Conservation (phyloP, 2,329 filamentous ascomycete species). For the Aspergillus proliferans region DNA sequence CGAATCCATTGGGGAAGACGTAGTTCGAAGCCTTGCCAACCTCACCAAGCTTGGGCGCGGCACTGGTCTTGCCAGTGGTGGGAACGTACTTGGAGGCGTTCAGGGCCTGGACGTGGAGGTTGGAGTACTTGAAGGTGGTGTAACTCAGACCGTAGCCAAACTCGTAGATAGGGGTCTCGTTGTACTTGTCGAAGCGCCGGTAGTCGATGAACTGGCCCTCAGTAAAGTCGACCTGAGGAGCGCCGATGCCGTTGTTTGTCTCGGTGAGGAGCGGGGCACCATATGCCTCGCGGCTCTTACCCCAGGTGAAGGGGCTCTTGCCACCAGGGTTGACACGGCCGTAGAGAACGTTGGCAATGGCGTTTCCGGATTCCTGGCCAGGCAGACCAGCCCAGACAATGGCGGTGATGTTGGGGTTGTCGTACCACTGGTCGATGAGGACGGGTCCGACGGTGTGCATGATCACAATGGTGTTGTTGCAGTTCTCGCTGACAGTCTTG, state of each 20-base stretch:
- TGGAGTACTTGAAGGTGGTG: conserved; percentile 57
- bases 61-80: conserved; percentile 45
- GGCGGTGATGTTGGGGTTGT: conserved; percentile 63
- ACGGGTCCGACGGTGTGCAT: conserved; percentile 82
- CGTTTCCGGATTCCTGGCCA: conserved; percentile 69
- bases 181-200: conserved; percentile 48
- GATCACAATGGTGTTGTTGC: conserved; percentile 86
- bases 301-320: conserved; percentile 59
- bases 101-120: conserved; percentile 45
- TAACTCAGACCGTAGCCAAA: conserved; percentile 59
- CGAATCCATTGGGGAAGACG: conserved; percentile 50
- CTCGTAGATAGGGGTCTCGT: conserved; percentile 54
- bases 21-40: conserved; percentile 47
- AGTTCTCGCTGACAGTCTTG: conserved; percentile 67
- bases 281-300: conserved; percentile 47
- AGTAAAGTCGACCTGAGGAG: conserved; percentile 55
- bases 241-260: conserved; percentile 51
- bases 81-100: conserved; percentile 47
- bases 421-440: conserved; percentile 58
- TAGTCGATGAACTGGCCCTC: conserved; percentile 57
- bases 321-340: conserved; percentile 58
- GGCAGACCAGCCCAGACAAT: conserved; percentile 71
- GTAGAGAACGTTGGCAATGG: conserved; percentile 67
- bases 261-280: conserved; percentile 52
- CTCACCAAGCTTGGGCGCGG: conserved; percentile 49